phyloP scores from a whole-genome alignment of 2,329 filamentous ascomycete species.

The Cladosporium sp. region DNA sequence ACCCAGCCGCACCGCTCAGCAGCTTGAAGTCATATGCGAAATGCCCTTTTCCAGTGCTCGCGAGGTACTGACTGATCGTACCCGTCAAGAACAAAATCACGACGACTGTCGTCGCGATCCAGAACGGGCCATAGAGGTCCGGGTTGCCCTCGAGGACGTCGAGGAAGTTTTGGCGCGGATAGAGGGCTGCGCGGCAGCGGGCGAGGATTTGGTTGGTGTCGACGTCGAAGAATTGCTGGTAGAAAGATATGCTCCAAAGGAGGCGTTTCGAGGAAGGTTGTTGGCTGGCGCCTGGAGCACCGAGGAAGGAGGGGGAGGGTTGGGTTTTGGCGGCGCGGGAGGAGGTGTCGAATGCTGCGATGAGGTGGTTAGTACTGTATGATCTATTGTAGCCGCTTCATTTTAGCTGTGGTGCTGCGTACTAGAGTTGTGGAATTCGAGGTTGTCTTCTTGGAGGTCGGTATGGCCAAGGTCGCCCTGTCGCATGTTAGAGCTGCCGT shows the following conservation, averaged over 20 bases:
- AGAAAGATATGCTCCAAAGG: constrained; percentile 90
- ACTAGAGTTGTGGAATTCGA: constrained; percentile 95
- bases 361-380: background rate
- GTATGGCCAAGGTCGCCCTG: constrained; percentile 93
- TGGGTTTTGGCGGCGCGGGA: constrained; percentile 48
- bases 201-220: constrained; percentile 85
- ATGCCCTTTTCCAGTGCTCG: constrained; percentile 60
- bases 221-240: constrained; percentile 97
- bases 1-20: constrained; percentile 81
- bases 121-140: constrained; percentile 94
- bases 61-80: constrained; percentile 87
- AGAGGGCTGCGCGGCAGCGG: constrained; percentile 84
- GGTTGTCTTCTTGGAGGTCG: constrained; percentile 86
- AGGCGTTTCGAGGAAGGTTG: constrained; percentile 62
- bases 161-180: constrained; percentile 88
- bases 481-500: constrained; percentile 13
- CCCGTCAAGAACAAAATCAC: constrained; percentile 93
- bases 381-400: background rate
- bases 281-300: constrained; percentile 20
- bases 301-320: constrained; percentile 35
- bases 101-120: constrained; percentile 97
- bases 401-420: constrained; percentile 23
- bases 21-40: constrained; percentile 91
- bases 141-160: constrained; percentile 96
- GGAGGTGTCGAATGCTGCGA: constrained; percentile 33